Evolutionary conservation across 139 green algal species (phyloP), one percentile per base, ranked within the genome.

Genomic region (Auxenochlorella pyrenoidosa): DNA sequence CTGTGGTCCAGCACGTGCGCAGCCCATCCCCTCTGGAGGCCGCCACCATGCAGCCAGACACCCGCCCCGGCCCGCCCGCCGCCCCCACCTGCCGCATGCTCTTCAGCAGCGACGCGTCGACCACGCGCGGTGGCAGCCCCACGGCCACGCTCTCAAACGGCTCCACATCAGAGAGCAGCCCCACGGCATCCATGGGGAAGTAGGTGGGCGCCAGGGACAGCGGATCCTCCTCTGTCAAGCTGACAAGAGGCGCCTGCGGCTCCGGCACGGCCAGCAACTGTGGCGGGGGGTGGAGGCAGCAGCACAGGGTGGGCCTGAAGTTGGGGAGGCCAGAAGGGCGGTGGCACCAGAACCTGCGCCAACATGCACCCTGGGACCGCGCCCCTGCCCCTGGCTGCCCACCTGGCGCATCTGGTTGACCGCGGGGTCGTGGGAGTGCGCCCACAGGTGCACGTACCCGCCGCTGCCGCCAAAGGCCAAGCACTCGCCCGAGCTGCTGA

Each of bases 381-480:
- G n/a, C 22, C 54, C 54, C 54, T 63, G 15, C 15, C 10, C 54
- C 54, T 13, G 54, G 54, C 15, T 22, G 15, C 54, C 54, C 54
- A 63, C 71, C 88, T 85, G 77, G 21, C 70, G 51, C 44, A 79
- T 59, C 44, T 78, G 38, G 65, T 66, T 76, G 21, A 90, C 78
- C 0, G 66, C 19, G 15, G 86, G 86, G 32, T 85, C 43, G 2
- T 51, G 73, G 28, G 38, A 41, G 76, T 87, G 77, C 10, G 90
- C 86, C 96, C 96, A 98, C 18, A 97, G 66, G 84, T 98, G 96
- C 38, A 97, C 71, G 73, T 95, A 98, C 16, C 96, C 95, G n/a
- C 92, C 94, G 21, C 43, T 88, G 86, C 94, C 94, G 40, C 91
- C 94, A 89, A 98, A 96, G 19, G 89, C 94, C 24, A 96, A 76